Evolutionary conservation across 148 eudicot genomes (phyloP).

Genomic region (Camellia granthamiana): DNA sequence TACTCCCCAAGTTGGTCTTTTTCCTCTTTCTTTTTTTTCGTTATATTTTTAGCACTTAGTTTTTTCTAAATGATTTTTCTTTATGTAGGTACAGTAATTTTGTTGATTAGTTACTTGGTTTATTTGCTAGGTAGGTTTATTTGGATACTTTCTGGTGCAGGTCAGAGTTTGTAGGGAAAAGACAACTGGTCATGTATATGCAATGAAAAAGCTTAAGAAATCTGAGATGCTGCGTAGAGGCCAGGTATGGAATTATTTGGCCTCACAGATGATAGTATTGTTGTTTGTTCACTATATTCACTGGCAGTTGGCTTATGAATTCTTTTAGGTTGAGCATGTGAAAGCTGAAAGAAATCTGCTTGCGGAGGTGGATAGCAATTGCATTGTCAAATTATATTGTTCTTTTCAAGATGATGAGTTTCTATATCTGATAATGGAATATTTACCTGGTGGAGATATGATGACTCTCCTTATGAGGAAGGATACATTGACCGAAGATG

Average conservation of each 20-base stretch:
- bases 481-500: constrained; percentile 90
- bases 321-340: constrained; percentile 88
- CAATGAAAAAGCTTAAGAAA: constrained; percentile 94
- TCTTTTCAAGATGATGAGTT: constrained; percentile 97
- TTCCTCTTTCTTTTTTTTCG: not conserved
- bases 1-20: too few species aligned
- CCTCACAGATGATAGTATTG: constrained; percentile 8
- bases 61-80: not conserved
- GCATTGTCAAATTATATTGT: constrained; percentile 94
- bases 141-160: constrained; percentile 38
- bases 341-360: constrained; percentile 97
- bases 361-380: constrained; percentile 97
- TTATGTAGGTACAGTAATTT: not conserved
- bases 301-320: constrained; percentile 22
- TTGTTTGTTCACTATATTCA: constrained; percentile 5
- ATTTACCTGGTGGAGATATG: constrained; percentile 99
- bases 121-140: not conserved
- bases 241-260: constrained; percentile 54
- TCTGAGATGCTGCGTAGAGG: constrained; percentile 99
- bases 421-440: constrained; percentile 94
- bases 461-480: constrained; percentile 99
- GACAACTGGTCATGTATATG: constrained; percentile 80
- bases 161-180: constrained; percentile 93
- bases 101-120: not conserved
- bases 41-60: not conserved